Evolutionary conservation across 2,329 filamentous ascomycete species (phyloP).

Genomic region (Fusarium protoensiforme): DNA sequence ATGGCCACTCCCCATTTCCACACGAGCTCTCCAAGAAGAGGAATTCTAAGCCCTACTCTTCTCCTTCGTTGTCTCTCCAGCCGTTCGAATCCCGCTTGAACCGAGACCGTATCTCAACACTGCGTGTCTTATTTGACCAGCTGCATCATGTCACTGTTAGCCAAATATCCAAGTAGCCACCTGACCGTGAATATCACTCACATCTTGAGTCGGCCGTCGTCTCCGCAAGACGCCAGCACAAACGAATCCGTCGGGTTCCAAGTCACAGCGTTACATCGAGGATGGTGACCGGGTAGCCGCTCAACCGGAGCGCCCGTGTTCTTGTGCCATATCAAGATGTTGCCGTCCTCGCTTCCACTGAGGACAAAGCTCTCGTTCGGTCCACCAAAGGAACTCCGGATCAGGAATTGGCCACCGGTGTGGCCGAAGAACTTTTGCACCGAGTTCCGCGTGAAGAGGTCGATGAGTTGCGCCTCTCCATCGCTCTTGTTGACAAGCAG

Average conservation of each 20-base stretch:
- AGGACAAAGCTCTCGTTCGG: slow-evolving; percentile 92
- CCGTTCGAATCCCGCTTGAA: slow-evolving; percentile 33
- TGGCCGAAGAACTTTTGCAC: slow-evolving; percentile 82
- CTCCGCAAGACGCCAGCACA: slow-evolving; percentile 91
- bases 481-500: slow-evolving; percentile 86
- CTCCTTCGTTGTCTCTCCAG: slow-evolving; percentile 34
- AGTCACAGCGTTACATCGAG: slow-evolving; percentile 85
- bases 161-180: background rate
- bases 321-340: slow-evolving; percentile 91
- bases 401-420: slow-evolving; percentile 79
- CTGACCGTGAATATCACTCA: slow-evolving; percentile 59
- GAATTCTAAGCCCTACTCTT: slow-evolving; percentile 10
- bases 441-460: slow-evolving; percentile 77
- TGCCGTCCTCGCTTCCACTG: slow-evolving; percentile 85
- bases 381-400: slow-evolving; percentile 86
- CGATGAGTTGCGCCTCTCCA: slow-evolving; percentile 81
- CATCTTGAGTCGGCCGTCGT: slow-evolving; percentile 88
- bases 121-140: slow-evolving; percentile 43
- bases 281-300: slow-evolving; percentile 77
- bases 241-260: slow-evolving; percentile 88
- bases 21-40: slow-evolving; percentile 11
- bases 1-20: background rate
- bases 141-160: slow-evolving; percentile 25
- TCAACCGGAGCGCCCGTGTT: slow-evolving; percentile 81
- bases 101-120: slow-evolving; percentile 35